Conservation (phyloP, 1,284 basidiomycete genomes). For the Malassezia arunalokei region DNA sequence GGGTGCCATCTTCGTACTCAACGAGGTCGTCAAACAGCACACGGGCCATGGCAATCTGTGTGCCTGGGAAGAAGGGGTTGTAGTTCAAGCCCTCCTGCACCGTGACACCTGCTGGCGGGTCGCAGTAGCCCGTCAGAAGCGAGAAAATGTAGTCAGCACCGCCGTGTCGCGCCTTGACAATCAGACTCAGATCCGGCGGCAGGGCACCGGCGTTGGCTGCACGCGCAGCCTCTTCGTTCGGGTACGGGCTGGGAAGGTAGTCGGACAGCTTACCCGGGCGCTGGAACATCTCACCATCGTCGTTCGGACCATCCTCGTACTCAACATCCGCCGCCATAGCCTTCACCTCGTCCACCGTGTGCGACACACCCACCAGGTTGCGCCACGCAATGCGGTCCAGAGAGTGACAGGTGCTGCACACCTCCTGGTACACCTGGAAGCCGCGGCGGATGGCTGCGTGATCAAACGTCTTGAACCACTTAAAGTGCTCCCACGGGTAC, state of each 20-base stretch:
- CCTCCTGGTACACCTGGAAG: constrained; percentile 97
- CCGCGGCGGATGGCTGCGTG: constrained; percentile 95
- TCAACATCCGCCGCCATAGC: constrained; percentile 81
- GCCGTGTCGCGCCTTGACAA: constrained; percentile 95
- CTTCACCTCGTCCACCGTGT: constrained; percentile 83
- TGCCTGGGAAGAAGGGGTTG: constrained; percentile 48
- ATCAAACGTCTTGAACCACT: constrained; percentile 80
- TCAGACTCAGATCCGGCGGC: constrained; percentile 92
- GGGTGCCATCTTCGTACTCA: constrained; percentile 57
- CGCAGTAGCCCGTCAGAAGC: constrained; percentile 89
- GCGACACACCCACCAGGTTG: constrained; percentile 94
- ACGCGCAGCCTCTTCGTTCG: constrained; percentile 95
- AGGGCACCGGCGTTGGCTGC: constrained; percentile 86
- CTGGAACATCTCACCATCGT: constrained; percentile 94
- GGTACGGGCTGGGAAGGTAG: constrained; percentile 89
- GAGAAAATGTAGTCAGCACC: constrained; percentile 94
- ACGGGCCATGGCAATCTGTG: constrained; percentile 92
- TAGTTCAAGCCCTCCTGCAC: constrained; percentile 57
- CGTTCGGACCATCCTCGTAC: constrained; percentile 91
- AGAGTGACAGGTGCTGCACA: constrained; percentile 96
- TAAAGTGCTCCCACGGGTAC: constrained; percentile 85
- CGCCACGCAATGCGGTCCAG: constrained; percentile 99
- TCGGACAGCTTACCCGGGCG: constrained; percentile 93
- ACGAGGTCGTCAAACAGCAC: constrained; percentile 69
- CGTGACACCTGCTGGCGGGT: constrained; percentile 89